Conservation (phyloP, 2,329 filamentous ascomycete species). For the Aureobasidium sp. region DNA sequence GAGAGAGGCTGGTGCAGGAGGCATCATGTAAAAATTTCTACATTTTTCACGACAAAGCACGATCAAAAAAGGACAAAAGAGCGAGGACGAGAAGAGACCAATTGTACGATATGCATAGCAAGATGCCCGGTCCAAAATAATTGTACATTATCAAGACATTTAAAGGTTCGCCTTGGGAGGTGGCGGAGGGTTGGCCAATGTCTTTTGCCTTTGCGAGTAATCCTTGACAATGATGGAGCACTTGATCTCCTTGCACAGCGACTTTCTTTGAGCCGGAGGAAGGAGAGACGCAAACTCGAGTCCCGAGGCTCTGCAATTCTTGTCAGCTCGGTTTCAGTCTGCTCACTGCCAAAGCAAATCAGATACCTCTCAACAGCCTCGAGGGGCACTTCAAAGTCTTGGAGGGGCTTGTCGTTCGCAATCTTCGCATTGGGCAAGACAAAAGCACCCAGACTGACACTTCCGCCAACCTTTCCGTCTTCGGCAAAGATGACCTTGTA, state of each 20-base stretch:
- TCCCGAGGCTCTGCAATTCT: constrained; percentile 61
- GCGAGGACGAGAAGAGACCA: not conserved
- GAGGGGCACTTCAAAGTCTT: constrained; percentile 89
- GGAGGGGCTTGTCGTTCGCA: constrained; percentile 75
- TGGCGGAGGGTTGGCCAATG: constrained; percentile 26
- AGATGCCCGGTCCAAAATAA: not conserved
- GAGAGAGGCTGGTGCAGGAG: constrained; percentile 19
- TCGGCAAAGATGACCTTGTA: constrained; percentile 99
- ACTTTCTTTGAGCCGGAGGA: constrained; percentile 63
- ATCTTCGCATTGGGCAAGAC: constrained; percentile 90
- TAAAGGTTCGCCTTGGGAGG: constrained; percentile 19
- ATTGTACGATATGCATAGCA: constrained; percentile 11
- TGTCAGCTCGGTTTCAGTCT: not conserved
- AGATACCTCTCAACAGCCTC: constrained; percentile 68
- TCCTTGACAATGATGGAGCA: constrained; percentile 81
- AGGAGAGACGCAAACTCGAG: constrained; percentile 83
- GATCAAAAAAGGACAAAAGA: not conserved
- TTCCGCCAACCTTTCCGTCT: constrained; percentile 59
- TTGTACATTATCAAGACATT: constrained; percentile 9
- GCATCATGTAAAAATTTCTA: constrained; percentile 9
- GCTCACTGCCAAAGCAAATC: not conserved
- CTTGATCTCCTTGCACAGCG: constrained; percentile 76
- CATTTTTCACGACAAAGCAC: not conserved
- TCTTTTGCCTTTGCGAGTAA: constrained; percentile 56
- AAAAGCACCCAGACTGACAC: constrained; percentile 86